Percentiles rank a stretch among this genome's conserved stretches.
These are phyloP conservation scores for Auriscalpium microsporum DNA, from an alignment of 768 basidiomycete species.

Conservation along the genomic window DNA sequence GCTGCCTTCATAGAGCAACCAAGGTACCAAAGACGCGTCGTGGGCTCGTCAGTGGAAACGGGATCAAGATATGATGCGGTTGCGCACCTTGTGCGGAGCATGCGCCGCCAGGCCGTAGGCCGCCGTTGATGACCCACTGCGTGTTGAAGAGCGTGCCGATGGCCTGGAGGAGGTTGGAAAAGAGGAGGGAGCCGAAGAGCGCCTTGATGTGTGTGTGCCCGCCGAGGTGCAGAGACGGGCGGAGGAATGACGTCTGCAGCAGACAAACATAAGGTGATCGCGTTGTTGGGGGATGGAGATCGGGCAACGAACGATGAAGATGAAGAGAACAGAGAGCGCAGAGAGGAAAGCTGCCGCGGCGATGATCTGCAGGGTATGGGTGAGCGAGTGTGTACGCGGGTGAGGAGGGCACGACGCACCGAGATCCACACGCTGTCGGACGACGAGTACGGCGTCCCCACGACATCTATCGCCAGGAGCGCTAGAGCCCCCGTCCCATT, in stretches of 20 bases:
- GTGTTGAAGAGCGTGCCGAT: slow-evolving; percentile 24
- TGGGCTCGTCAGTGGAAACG: no score
- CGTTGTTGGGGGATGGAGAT: neutral
- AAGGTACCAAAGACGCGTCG: no score
- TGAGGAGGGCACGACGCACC: neutral
- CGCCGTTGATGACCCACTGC: slow-evolving; percentile 22
- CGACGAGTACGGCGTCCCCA: neutral
- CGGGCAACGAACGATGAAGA: slow-evolving; percentile 14
- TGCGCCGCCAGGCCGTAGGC: slow-evolving; percentile 16
- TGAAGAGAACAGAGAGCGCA: slow-evolving; percentile 17
- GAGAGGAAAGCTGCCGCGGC: slow-evolving; percentile 21
- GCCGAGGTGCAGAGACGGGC: slow-evolving; percentile 10
- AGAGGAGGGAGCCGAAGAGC: slow-evolving; percentile 23
- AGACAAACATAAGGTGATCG: neutral
- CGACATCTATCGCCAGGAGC: neutral
- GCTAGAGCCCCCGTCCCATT: no score
- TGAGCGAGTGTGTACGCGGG: neutral
- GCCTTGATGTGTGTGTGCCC: slow-evolving; percentile 21
- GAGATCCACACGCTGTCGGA: slow-evolving; percentile 4
- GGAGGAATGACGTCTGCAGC: slow-evolving; percentile 9
- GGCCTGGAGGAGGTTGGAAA: slow-evolving; percentile 26
- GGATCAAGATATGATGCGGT: neutral
- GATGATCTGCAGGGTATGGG: slow-evolving; percentile 13
- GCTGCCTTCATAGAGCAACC: slow-evolving; percentile 17
- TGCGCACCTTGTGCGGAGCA: slow-evolving; percentile 22